Conservation (phyloP, 1,284 basidiomycete genomes). For the Moniliophthora roreri region DNA sequence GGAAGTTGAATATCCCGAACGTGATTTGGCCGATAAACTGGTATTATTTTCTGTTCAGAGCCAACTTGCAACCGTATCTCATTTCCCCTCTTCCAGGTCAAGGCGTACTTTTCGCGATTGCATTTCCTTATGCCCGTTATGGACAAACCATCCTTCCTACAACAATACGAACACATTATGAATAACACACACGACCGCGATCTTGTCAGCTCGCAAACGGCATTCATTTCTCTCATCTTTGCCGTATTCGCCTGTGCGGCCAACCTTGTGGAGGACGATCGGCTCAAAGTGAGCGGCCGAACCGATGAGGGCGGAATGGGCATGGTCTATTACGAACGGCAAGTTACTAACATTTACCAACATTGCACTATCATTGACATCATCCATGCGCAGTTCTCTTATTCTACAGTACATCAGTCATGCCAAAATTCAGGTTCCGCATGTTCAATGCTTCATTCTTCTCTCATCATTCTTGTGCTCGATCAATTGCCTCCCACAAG, state of each 20-base stretch:
- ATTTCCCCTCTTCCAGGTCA: slow-evolving; percentile 50
- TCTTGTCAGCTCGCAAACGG: slow-evolving; percentile 56
- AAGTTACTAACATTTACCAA: slow-evolving; percentile 22
- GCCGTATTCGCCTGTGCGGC: slow-evolving; percentile 84
- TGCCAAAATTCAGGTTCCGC: slow-evolving; percentile 75
- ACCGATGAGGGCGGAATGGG: slow-evolving; percentile 78
- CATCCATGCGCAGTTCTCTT: slow-evolving; percentile 58
- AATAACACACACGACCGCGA: slow-evolving; percentile 55
- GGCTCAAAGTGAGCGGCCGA: slow-evolving; percentile 56
- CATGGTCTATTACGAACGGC: slow-evolving; percentile 86
- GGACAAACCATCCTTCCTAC: slow-evolving; percentile 79
- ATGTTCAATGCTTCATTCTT: slow-evolving; percentile 86
- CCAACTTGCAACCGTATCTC: slow-evolving; percentile 16
- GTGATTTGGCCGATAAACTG: slow-evolving; percentile 81
- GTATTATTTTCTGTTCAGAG: slow-evolving; percentile 38
- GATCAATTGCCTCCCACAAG: slow-evolving; percentile 87
- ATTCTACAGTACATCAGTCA: slow-evolving; percentile 88
- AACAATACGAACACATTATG: slow-evolving; percentile 73
- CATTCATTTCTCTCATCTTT: slow-evolving; percentile 79
- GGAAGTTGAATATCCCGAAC: slow-evolving; percentile 84
- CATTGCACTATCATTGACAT: slow-evolving; percentile 20
- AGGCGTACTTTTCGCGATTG: slow-evolving; percentile 81
- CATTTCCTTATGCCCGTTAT: slow-evolving; percentile 85
- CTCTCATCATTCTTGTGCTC: slow-evolving; percentile 88
- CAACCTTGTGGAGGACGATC: slow-evolving; percentile 71